A percentile compares a stretch with the other conserved stretches of the same genome.
Conservation (phyloP, 1,284 basidiomycete species). For the Moesziomyces parantarcticus region DNA sequence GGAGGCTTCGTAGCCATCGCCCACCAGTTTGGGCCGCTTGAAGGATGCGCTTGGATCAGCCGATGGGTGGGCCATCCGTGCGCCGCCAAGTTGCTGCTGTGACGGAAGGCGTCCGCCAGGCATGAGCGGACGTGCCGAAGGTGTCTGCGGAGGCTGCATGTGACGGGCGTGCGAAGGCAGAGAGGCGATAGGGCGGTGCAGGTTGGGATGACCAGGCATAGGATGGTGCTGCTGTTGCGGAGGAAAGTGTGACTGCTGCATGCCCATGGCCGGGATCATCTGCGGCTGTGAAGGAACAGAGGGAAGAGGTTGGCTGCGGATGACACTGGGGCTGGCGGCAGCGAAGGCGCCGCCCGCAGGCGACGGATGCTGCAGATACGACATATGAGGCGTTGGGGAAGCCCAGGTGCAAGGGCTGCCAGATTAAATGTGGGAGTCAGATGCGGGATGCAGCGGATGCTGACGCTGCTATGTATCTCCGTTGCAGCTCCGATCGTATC, state of each 20-base stretch:
- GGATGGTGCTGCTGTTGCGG: slow-evolving; percentile 17
- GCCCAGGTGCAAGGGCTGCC: background rate
- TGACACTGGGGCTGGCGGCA: slow-evolving; percentile 18
- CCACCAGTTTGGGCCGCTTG: slow-evolving; percentile 38
- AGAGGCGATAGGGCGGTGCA: slow-evolving; percentile 23
- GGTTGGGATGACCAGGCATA: slow-evolving; percentile 1
- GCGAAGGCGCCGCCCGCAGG: slow-evolving; percentile 21
- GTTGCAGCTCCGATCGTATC: background rate
- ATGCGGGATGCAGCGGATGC: background rate
- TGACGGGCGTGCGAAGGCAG: slow-evolving; percentile 29
- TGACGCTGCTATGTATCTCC: background rate
- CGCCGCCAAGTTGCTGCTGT: slow-evolving; percentile 16
- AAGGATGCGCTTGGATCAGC: slow-evolving; percentile 17
- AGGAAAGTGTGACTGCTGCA: slow-evolving; percentile 25
- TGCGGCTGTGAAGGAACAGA: slow-evolving; percentile 23
- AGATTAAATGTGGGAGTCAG: slow-evolving; percentile 1
- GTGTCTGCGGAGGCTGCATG: slow-evolving; percentile 17
- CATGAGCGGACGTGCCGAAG: slow-evolving; percentile 11
- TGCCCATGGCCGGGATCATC: slow-evolving; percentile 4
- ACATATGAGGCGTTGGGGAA: slow-evolving; percentile 21
- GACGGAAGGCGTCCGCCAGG: slow-evolving; percentile 10
- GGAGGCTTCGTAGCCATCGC: slow-evolving; percentile 36
- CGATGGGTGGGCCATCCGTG: slow-evolving; percentile 1
- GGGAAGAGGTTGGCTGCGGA: slow-evolving; percentile 33
- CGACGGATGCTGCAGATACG: slow-evolving; percentile 33